These are phyloP conservation scores for Monosporascus sp. DNA, from an alignment of 2,329 filamentous ascomycete genomes.

Conservation along the genomic window DNA sequence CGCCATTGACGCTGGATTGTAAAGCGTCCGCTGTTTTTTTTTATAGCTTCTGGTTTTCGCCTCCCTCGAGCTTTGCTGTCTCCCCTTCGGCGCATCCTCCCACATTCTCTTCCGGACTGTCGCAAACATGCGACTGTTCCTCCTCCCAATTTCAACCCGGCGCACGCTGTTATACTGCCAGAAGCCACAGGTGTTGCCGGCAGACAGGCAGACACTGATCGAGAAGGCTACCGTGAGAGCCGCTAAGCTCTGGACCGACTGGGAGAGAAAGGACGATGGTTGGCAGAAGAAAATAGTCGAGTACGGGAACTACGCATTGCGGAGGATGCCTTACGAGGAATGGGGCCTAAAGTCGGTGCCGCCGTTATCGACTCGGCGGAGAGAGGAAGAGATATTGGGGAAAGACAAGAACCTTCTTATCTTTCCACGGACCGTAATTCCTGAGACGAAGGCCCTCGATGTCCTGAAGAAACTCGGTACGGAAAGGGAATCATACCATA, in stretches of 20 bases:
- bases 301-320: slow-evolving; percentile 81
- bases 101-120: not conserved
- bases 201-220: slow-evolving; percentile 48
- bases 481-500: slow-evolving; percentile 75
- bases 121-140: slow-evolving; percentile 76
- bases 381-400: slow-evolving; percentile 57
- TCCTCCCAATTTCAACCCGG: slow-evolving; percentile 87
- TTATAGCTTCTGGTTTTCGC: too few relatives aligned
- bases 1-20: too few relatives aligned
- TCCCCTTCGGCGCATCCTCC: not conserved
- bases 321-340: slow-evolving; percentile 91
- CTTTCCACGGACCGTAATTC: slow-evolving; percentile 69
- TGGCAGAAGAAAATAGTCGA: slow-evolving; percentile 86
- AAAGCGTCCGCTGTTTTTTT: too few relatives aligned
- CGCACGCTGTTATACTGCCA: slow-evolving; percentile 92
- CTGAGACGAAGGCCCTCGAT: slow-evolving; percentile 54
- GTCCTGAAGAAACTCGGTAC: slow-evolving; percentile 69
- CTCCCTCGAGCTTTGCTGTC: not conserved
- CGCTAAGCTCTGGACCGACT: slow-evolving; percentile 72
- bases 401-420: slow-evolving; percentile 66
- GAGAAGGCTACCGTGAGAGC: slow-evolving; percentile 70
- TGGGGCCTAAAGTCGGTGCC: slow-evolving; percentile 96
- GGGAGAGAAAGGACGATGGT: slow-evolving; percentile 77
- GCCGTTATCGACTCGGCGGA: slow-evolving; percentile 63
- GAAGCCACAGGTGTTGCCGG: slow-evolving; percentile 54